Evolutionary conservation across 2,329 filamentous ascomycete genomes (phyloP), one percentile per base, ranked within the genome.

Genomic region (Eutypella sp.): DNA sequence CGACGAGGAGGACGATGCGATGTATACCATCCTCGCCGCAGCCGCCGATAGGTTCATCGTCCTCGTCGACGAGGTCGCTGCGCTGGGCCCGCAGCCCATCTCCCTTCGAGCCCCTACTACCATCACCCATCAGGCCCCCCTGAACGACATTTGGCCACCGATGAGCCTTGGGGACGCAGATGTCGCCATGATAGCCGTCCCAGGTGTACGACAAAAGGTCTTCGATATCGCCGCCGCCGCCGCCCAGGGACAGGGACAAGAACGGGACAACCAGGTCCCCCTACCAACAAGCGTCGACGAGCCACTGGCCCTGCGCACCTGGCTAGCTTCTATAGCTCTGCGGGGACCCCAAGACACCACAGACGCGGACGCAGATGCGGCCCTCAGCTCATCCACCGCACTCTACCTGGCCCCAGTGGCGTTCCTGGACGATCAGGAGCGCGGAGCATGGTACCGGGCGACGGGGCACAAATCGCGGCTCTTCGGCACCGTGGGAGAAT

Each of bases 401-500:
- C 49, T 55, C 11, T 55, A 50, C 40, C 48, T 50, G 2, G 39
- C 47, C 2, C 54, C 54, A 1, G 31, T 57, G 8, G 52, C 52
- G 11, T 57, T 55, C 38, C 37, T 34, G 16, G 25, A 42, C n/a
- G 39, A 54, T 25, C 9, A 43, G 23, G 3, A 47, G 15, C 52
- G 54, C 9, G 25, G 41, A 13, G 41, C 47, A 4, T 57, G 53
- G 54, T 49, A 55, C 42, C 9, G 13, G 29, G 18, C 41, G 15
- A 55, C 49, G 2, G 54, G 52, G 2, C 45, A 50, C 34, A 41
- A 49, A 40, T 49, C 52, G 7, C 54, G 54, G 2, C 42, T 41
- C 42, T 57, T 51, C 42, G 46, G 50, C 13, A 55, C 49, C 2
- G 37, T 41, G 9, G 16, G 40, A n/a, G 54, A 57, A 29, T 55